Percentiles rank a stretch among this genome's conserved stretches.
These are phyloP conservation scores for Botryotinia calthae DNA, from an alignment of 2,329 filamentous ascomycete species.

Conservation along the genomic window DNA sequence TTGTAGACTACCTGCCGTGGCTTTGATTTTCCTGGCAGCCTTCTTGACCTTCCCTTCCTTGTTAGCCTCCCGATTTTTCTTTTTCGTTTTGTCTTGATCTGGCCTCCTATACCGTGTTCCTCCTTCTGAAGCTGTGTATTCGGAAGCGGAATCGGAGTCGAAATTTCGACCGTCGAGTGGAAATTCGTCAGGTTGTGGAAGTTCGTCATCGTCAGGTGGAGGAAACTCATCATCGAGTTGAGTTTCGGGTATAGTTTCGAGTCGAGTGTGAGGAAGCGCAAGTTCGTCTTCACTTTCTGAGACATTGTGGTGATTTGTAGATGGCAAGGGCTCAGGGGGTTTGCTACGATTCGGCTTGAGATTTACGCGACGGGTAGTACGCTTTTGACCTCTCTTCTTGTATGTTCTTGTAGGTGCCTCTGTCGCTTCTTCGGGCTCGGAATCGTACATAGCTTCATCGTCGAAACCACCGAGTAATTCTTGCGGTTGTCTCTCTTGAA, in stretches of 20 bases:
- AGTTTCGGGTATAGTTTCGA: slow-evolving; percentile 31
- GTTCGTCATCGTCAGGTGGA: neutral
- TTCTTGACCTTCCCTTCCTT: slow-evolving; percentile 49
- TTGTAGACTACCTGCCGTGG: slow-evolving; percentile 53
- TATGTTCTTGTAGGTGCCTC: slow-evolving; percentile 50
- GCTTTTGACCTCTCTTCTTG: slow-evolving; percentile 83
- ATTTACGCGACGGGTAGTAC: slow-evolving; percentile 68
- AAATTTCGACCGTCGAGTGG: slow-evolving; percentile 36
- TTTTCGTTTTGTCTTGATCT: slow-evolving; percentile 32
- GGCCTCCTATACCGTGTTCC: slow-evolving; percentile 39
- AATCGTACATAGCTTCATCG: slow-evolving; percentile 59
- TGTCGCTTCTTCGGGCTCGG: slow-evolving; percentile 46
- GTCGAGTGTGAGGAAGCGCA: slow-evolving; percentile 28
- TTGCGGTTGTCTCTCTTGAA: slow-evolving; percentile 44
- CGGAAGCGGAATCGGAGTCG: slow-evolving; percentile 35
- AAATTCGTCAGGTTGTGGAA: slow-evolving; percentile 18
- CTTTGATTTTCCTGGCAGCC: slow-evolving; percentile 59
- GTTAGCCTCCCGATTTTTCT: slow-evolving; percentile 27
- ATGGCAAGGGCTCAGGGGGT: slow-evolving; percentile 42
- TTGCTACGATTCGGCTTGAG: slow-evolving; percentile 55
- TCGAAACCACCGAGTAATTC: slow-evolving; percentile 60
- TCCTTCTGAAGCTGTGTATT: slow-evolving; percentile 40
- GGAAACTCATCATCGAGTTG: slow-evolving; percentile 25
- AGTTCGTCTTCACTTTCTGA: slow-evolving; percentile 42
- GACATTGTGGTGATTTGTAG: slow-evolving; percentile 36